phyloP scores from a whole-genome alignment of 441 rosid genomes.

The Mallotus repandus region DNA sequence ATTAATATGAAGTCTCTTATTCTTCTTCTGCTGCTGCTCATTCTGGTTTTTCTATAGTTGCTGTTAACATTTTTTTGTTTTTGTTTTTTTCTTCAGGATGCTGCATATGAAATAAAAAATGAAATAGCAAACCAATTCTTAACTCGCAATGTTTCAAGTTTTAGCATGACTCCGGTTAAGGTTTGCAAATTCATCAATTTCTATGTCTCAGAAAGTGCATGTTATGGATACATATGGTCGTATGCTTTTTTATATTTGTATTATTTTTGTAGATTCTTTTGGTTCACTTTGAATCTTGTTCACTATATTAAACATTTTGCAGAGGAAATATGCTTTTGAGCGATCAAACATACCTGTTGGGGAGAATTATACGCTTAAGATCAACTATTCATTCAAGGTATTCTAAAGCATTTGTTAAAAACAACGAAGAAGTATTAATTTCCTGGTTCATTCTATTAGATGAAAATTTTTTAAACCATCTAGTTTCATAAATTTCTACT shows the following conservation, averaged over 20 bases:
- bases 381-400: slow-evolving; percentile 95
- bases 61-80: slow-evolving; percentile 18
- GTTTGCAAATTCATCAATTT: slow-evolving; percentile 41
- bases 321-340: slow-evolving; percentile 92
- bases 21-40: background rate
- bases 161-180: slow-evolving; percentile 87
- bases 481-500: background rate
- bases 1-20: slow-evolving; percentile 10
- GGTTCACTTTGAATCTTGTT: slow-evolving; percentile 18
- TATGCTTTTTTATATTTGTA: background rate
- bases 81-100: slow-evolving; percentile 48
- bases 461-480: background rate
- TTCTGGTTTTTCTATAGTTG: background rate
- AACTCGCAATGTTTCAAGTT: slow-evolving; percentile 72
- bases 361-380: slow-evolving; percentile 81
- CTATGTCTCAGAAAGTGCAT: slow-evolving; percentile 11
- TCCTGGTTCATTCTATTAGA: background rate
- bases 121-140: slow-evolving; percentile 69
- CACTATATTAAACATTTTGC: slow-evolving; percentile 28
- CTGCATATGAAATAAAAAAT: slow-evolving; percentile 65
- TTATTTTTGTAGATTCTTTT: slow-evolving; percentile 15
- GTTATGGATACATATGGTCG: background rate
- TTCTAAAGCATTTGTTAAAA: slow-evolving; percentile 14
- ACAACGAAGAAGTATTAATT: background rate
- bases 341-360: slow-evolving; percentile 74